Conservation (phyloP, 2,329 filamentous ascomycete species). For the Trichophyton equinum region DNA sequence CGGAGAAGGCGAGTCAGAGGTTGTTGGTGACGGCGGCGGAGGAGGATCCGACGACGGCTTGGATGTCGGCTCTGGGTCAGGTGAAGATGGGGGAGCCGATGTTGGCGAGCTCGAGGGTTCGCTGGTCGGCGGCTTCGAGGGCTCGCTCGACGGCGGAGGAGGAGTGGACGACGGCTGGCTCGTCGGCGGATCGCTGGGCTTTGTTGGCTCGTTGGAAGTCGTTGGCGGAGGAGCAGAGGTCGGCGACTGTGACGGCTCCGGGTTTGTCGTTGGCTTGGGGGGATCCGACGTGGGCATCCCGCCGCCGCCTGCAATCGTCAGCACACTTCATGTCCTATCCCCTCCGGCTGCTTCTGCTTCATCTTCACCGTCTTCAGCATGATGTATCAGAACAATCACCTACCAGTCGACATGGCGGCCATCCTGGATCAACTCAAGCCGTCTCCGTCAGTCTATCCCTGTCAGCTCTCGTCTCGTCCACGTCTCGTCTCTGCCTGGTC, state of each 20-base stretch:
- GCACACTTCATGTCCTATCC: too few species aligned
- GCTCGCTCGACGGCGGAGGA: slow-evolving; percentile 5
- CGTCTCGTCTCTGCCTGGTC: not conserved
- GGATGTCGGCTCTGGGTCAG: slow-evolving; percentile 1
- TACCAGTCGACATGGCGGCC: slow-evolving; percentile 1
- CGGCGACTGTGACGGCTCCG: not conserved
- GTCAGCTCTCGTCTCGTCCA: not conserved
- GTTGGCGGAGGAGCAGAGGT: not conserved
- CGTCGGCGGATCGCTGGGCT: not conserved
- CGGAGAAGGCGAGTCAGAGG: not conserved
- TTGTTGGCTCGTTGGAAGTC: not conserved
- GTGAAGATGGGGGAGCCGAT: not conserved
- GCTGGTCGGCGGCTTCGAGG: slow-evolving; percentile 3
- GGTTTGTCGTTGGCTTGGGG: not conserved
- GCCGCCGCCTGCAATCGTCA: not conserved
- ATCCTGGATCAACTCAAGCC: not conserved
- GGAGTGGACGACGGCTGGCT: slow-evolving; percentile 1
- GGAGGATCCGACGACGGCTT: not conserved
- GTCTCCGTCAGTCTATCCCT: not conserved
- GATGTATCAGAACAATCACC: not conserved
- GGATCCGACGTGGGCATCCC: not conserved
- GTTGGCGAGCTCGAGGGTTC: not conserved
- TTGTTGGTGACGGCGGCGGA: slow-evolving; percentile 9
- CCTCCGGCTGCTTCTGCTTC: not conserved
- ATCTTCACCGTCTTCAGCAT: not conserved